phyloP scores from a whole-genome alignment of 306 rosid genomes.

The Prunus campanulata region DNA sequence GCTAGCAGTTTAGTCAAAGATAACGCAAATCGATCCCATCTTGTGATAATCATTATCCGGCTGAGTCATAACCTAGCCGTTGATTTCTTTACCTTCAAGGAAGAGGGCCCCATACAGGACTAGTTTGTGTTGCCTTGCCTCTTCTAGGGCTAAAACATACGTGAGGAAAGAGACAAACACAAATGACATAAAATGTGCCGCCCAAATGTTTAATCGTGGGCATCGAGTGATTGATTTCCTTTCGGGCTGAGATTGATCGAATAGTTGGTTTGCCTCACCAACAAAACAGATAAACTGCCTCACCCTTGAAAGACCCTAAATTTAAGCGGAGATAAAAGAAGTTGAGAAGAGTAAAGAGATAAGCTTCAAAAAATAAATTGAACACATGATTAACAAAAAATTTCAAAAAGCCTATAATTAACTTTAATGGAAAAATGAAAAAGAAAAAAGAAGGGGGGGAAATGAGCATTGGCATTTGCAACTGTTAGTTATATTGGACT shows the following conservation, averaged over 20 bases:
- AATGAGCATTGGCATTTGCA: constrained; percentile 61
- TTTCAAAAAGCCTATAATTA: constrained; percentile 42
- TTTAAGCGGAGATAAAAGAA: not conserved
- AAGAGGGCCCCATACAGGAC: no score
- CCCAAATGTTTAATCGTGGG: no score
- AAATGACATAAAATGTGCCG: no score
- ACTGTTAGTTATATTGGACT: constrained; percentile 63
- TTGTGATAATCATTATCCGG: constrained; percentile 14
- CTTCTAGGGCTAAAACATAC: no score
- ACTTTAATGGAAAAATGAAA: constrained; percentile 18
- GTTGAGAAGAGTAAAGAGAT: not conserved
- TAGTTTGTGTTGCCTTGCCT: no score
- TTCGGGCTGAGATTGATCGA: not conserved
- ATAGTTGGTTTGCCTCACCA: not conserved
- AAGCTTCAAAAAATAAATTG: not conserved
- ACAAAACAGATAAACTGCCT: not conserved
- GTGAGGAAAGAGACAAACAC: no score
- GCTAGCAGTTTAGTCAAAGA: constrained; percentile 12
- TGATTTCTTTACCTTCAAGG: not conserved
- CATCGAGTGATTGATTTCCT: no score
- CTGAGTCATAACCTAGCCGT: constrained; percentile 11
- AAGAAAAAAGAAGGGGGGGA: constrained; percentile 19
- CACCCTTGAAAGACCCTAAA: not conserved
- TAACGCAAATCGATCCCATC: not conserved
- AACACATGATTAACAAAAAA: constrained; percentile 19